Conservation (phyloP, 768 basidiomycete species). For the Exsudoporus frostii region DNA sequence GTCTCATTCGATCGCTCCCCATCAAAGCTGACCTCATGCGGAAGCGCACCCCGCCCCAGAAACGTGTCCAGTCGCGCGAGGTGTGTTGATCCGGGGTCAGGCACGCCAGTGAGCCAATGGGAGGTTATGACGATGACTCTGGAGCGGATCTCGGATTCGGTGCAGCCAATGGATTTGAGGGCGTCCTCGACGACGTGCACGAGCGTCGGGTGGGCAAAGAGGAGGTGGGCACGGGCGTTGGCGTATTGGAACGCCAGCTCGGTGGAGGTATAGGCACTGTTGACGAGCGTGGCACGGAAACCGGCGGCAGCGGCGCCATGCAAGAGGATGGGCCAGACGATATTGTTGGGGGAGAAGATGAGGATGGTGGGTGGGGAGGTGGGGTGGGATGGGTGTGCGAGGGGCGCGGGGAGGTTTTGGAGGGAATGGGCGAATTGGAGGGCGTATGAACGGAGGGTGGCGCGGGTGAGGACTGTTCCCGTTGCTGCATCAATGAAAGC, state of each 20-base stretch:
- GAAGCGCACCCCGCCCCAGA: constrained; percentile 47
- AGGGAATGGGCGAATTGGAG: constrained; percentile 61
- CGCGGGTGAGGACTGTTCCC: constrained; percentile 54
- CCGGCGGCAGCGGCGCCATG: constrained; percentile 58
- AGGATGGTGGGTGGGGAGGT: constrained; percentile 44
- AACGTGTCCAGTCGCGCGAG: constrained; percentile 47
- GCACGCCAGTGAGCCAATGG: constrained; percentile 40
- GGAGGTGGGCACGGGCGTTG: constrained; percentile 59
- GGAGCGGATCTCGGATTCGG: constrained; percentile 44
- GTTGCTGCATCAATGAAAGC: constrained; percentile 69
- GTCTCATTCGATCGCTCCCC: constrained; percentile 56
- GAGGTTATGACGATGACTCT: constrained; percentile 57
- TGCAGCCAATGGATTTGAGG: constrained; percentile 49
- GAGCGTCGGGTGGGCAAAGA: constrained; percentile 66
- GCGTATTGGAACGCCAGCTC: constrained; percentile 73
- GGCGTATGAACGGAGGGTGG: constrained; percentile 48
- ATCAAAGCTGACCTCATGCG: constrained; percentile 53
- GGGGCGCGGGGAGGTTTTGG: constrained; percentile 42
- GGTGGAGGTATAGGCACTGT: constrained; percentile 60
- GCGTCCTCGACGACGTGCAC: constrained; percentile 54
- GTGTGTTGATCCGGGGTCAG: constrained; percentile 30
- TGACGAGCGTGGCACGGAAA: constrained; percentile 66
- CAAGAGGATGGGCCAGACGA: constrained; percentile 52
- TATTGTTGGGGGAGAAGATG: constrained; percentile 67
- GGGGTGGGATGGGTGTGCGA: constrained; percentile 45